Evolutionary conservation across 257 asterid species (phyloP), one percentile per base, ranked within the genome.

Genomic region (Scutellaria galericulata): DNA sequence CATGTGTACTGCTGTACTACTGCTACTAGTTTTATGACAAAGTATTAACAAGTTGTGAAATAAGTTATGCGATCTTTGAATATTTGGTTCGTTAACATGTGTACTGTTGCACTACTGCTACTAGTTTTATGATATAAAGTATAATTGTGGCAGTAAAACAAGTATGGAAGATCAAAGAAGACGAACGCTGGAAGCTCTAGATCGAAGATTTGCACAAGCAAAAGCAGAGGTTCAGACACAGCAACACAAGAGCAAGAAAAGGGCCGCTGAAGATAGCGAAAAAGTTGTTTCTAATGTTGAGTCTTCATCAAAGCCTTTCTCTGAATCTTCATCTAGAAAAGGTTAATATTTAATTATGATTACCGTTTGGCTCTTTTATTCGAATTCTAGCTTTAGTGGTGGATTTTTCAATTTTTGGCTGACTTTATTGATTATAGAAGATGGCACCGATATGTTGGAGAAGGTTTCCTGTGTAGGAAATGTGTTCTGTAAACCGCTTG

Each of bases 201-300:
- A 85, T 67, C 86, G 87, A 79, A 86, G 96, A 77, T 87, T 86
- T 55, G 95, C 95, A 5, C 94, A 86, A 84, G 86, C 89, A 9
- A 83, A 89, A 82, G 85, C 93, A 15, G 96, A 86, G 65, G 70
- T 78, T 78, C 83, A 78, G 24, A 47, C 72, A 8, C 88, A 77
- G 59, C 83, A 85, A 58, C 82, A 82, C 66, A 83, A 80, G 76
- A 64, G 80, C 83, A 85, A 83, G 74, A 89, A 80, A 81, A 79
- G 80, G 70, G 78, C 81, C 31, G 51, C 47, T 13, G 83, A 78
- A 54, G 78, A 66, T 15, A 78, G 50, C 40, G 74, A 72, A 14
- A 55, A 53, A 64, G 56, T 55, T 55, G 10, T 75, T 31, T 44
- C 63, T 7, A 22, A 48, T 59, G 39, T 44, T 47, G 76, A 71